Conservation (phyloP, 495 filamentous ascomycete species). For the Acidomyces sp. region DNA sequence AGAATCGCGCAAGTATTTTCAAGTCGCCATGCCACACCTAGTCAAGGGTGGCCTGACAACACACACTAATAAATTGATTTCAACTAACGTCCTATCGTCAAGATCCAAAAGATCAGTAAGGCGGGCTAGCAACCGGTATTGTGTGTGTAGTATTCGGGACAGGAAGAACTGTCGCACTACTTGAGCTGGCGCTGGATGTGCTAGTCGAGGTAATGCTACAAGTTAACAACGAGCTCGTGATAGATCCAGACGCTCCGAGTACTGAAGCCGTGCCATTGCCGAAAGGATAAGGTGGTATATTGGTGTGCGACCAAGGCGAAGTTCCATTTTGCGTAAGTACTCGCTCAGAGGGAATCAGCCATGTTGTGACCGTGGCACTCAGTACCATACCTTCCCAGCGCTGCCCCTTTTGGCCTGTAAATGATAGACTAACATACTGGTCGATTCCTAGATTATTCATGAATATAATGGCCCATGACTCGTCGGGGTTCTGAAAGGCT, state of each 20-base stretch:
- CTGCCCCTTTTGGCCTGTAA: constrained; percentile 3
- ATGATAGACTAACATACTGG: constrained; percentile 10
- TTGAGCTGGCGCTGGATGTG: constrained; percentile 5
- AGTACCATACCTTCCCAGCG: constrained; percentile 13
- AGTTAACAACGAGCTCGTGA: neutral
- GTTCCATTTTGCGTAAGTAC: constrained; percentile 4
- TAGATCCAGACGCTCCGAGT: neutral
- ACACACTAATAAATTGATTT: neutral
- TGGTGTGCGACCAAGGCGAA: neutral
- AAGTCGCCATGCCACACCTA: neutral
- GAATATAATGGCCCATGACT: constrained; percentile 14
- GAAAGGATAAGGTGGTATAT: constrained; percentile 4
- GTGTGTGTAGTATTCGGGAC: constrained; percentile 15
- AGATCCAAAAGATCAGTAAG: too few species aligned
- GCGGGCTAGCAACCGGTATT: constrained; percentile 1
- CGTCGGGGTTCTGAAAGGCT: constrained; percentile 14
- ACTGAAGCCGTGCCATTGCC: constrained; percentile 1
- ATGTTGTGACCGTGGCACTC: constrained; percentile 7
- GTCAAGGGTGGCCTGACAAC: neutral
- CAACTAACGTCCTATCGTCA: neutral
- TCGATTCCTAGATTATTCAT: constrained; percentile 13
- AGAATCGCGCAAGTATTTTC: neutral
- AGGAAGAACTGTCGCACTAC: constrained; percentile 1
- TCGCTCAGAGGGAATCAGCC: constrained; percentile 12
- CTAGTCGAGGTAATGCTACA: neutral